phyloP scores from a whole-genome alignment of 805 yeast species.

The Candida qinlingensis region DNA sequence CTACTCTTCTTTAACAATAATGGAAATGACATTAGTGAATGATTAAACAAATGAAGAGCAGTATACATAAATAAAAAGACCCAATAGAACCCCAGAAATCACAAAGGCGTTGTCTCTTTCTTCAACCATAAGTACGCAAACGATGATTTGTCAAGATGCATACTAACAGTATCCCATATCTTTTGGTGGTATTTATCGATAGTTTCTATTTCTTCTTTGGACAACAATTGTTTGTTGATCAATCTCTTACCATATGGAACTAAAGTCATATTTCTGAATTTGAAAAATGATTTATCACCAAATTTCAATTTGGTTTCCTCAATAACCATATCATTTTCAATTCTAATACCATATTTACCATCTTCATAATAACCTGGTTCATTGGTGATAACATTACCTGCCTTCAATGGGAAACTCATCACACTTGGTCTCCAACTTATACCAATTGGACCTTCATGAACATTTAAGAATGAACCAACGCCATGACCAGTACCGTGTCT shows the following conservation, averaged over 20 bases:
- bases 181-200: slow-evolving; percentile 60
- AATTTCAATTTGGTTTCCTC: slow-evolving; percentile 37
- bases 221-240: slow-evolving; percentile 56
- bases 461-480: slow-evolving; percentile 85
- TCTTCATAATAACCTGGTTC: slow-evolving; percentile 95
- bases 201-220: slow-evolving; percentile 58
- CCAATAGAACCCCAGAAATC: not conserved
- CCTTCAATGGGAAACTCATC: slow-evolving; percentile 45
- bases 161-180: slow-evolving; percentile 49
- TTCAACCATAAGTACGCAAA: slow-evolving; percentile 66
- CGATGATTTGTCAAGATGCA: slow-evolving; percentile 49
- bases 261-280: slow-evolving; percentile 78
- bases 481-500: slow-evolving; percentile 98
- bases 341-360: slow-evolving; percentile 84
- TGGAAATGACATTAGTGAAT: not conserved
- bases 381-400: slow-evolving; percentile 77
- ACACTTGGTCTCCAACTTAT: slow-evolving; percentile 52
- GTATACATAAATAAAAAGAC: not conserved
- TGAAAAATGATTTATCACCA: slow-evolving; percentile 53
- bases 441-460: slow-evolving; percentile 93
- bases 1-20: too few relatives aligned
- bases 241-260: slow-evolving; percentile 80
- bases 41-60: not conserved
- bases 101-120: slow-evolving; percentile 40
- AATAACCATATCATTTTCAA: slow-evolving; percentile 77